These are phyloP conservation scores for Juncus effusus DNA, from an alignment of 176 grass and related monocot genomes.

Conservation along the genomic window DNA sequence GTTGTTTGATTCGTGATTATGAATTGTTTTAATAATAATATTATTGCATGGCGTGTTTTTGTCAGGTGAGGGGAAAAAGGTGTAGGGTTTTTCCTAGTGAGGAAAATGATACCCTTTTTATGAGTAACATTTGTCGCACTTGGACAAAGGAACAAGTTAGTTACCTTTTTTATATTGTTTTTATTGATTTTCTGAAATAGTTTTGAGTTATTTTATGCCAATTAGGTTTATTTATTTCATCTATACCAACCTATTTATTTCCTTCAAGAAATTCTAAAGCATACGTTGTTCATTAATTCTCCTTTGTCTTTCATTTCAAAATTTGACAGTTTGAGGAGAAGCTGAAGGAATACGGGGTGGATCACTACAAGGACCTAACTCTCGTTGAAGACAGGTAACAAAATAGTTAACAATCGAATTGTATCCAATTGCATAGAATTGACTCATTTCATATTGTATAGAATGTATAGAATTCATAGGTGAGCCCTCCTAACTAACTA, in stretches of 20 bases:
- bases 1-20: not conserved
- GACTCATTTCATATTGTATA: too few relatives aligned
- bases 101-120: conserved; percentile 30
- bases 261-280: not conserved
- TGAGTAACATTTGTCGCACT: conserved; percentile 31
- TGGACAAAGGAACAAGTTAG: conserved; percentile 30
- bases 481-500: too few relatives aligned
- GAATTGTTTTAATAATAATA: conserved; percentile 5
- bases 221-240: conserved; percentile 1
- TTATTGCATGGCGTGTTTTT: conserved; percentile 3
- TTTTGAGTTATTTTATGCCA: not conserved
- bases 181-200: not conserved
- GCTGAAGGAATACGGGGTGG: conserved; percentile 22
- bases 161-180: not conserved
- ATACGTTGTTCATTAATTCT: not conserved
- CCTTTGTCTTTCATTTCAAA: not conserved
- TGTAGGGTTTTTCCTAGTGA: conserved; percentile 27
- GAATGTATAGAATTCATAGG: too few relatives aligned
- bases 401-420: too few relatives aligned
- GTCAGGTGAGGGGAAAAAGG: conserved; percentile 25
- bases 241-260: not conserved
- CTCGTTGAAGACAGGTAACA: conserved; percentile 5
- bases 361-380: conserved; percentile 29
- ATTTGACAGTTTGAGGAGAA: conserved; percentile 28
- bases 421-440: too few relatives aligned